Percentiles rank a stretch among this genome's conserved stretches.
Conservation (phyloP, 2,329 filamentous ascomycete species). For the Diaporthe eres region DNA sequence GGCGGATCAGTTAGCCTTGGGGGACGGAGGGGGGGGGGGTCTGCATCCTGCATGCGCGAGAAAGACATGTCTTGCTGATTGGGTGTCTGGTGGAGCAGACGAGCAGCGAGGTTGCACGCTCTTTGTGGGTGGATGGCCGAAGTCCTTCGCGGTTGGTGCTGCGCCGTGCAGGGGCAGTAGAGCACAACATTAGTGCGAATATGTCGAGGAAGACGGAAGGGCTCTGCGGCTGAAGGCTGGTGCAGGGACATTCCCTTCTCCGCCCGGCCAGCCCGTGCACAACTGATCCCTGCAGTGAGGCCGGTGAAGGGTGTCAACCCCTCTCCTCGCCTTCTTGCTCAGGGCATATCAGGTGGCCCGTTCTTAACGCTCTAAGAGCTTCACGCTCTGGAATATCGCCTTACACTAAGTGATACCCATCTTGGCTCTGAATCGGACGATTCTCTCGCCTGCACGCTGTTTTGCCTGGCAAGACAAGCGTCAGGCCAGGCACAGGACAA, state of each 20-base stretch:
- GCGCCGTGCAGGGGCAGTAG: slow-evolving; percentile 5
- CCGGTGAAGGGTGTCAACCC: background rate
- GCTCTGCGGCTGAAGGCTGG: slow-evolving; percentile 28
- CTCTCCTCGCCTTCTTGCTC: too few species aligned
- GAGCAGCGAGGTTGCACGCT: slow-evolving; percentile 24
- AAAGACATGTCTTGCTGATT: slow-evolving; percentile 34
- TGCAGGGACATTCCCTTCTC: slow-evolving; percentile 24
- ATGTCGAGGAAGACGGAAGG: background rate
- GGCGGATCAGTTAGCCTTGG: slow-evolving; percentile 25
- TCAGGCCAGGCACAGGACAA: background rate
- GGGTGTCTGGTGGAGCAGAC: slow-evolving; percentile 26
- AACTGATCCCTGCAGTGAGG: slow-evolving; percentile 3
- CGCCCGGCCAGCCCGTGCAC: slow-evolving; percentile 14
- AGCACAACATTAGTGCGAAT: slow-evolving; percentile 19
- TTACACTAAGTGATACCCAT: background rate
- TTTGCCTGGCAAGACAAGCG: background rate
- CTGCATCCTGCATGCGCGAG: slow-evolving; percentile 33
- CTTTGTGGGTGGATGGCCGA: slow-evolving; percentile 30
- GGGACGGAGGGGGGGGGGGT: background rate
- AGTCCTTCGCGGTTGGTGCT: slow-evolving; percentile 27
- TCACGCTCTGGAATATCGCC: background rate
- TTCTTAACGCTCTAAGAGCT: background rate
- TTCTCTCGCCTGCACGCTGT: background rate
- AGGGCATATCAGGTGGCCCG: background rate
- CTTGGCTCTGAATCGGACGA: background rate